A percentile compares a stretch with the other conserved stretches of the same genome.
These are phyloP conservation scores for Melanogaster broomeanus DNA, from an alignment of 768 basidiomycete genomes.

Conservation along the genomic window DNA sequence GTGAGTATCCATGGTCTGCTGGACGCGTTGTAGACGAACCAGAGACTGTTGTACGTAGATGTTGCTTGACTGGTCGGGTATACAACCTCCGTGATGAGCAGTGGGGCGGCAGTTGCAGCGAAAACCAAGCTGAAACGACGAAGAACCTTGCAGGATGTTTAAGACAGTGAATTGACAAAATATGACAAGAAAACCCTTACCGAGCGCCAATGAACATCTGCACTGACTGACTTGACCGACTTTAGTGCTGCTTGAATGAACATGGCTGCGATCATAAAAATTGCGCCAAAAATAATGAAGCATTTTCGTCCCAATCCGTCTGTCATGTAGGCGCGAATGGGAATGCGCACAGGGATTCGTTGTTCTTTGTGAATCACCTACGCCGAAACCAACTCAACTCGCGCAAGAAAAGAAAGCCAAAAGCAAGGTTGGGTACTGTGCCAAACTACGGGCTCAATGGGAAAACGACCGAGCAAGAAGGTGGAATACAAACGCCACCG, in stretches of 20 bases:
- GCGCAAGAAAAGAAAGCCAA: too few relatives aligned
- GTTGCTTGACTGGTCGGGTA: constrained; percentile 48
- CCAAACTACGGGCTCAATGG: too few relatives aligned
- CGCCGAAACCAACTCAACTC: too few relatives aligned
- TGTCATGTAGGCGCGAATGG: constrained; percentile 43
- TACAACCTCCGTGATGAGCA: constrained; percentile 53
- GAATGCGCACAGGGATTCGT: constrained; percentile 39
- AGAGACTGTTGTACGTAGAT: constrained; percentile 44
- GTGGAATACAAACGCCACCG: too few relatives aligned
- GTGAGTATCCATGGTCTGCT: too few relatives aligned
- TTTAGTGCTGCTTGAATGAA: constrained; percentile 40
- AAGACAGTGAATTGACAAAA: not conserved
- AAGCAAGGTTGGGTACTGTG: too few relatives aligned
- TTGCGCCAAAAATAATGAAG: constrained; percentile 39
- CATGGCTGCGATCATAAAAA: constrained; percentile 40
- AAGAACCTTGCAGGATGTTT: constrained; percentile 25
- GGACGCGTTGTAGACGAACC: constrained; percentile 28
- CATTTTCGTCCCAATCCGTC: constrained; percentile 41
- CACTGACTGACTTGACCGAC: constrained; percentile 38
- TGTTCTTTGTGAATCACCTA: constrained; percentile 33
- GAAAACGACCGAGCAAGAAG: too few relatives aligned
- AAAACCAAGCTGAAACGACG: constrained; percentile 47
- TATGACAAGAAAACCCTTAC: constrained; percentile 16
- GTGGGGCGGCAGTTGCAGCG: constrained; percentile 44
- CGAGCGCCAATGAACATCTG: constrained; percentile 47